These are phyloP conservation scores for Flueggea neowawraea DNA, from an alignment of 441 rosid species.

Conservation along the genomic window DNA sequence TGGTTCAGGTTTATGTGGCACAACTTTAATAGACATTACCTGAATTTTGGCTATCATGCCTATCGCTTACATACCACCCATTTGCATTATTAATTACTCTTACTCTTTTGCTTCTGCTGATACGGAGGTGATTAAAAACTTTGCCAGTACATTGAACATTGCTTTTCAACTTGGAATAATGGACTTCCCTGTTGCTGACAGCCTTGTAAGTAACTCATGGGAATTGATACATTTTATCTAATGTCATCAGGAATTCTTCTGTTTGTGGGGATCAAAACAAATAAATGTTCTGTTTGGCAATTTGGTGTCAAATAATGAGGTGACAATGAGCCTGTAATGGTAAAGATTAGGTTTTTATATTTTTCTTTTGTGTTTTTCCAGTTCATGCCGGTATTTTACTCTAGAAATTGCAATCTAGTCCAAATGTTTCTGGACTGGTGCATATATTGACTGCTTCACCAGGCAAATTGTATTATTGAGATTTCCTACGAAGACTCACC, in stretches of 20 bases:
- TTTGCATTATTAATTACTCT: conserved; percentile 35
- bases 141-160: conserved; percentile 14
- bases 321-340: not conserved
- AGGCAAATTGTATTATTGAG: too few relatives aligned
- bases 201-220: not conserved
- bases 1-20: conserved; percentile 15
- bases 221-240: conserved; percentile 1
- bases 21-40: conserved; percentile 24
- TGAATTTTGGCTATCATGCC: conserved; percentile 18
- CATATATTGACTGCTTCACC: too few relatives aligned
- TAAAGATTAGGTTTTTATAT: not conserved
- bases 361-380: conserved; percentile 4
- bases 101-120: conserved; percentile 9
- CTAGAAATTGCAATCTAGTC: not conserved
- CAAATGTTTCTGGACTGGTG: too few relatives aligned
- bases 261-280: not conserved
- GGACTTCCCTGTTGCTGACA: conserved; percentile 11
- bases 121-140: not conserved
- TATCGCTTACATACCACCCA: conserved; percentile 24
- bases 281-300: conserved; percentile 1
- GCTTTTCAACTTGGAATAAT: conserved; percentile 7
- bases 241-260: conserved; percentile 1
- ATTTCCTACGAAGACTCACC: too few relatives aligned
- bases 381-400: not conserved
- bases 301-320: not conserved